Evolutionary conservation across 768 basidiomycete species (phyloP).

Genomic region (Hericium rajendrae): DNA sequence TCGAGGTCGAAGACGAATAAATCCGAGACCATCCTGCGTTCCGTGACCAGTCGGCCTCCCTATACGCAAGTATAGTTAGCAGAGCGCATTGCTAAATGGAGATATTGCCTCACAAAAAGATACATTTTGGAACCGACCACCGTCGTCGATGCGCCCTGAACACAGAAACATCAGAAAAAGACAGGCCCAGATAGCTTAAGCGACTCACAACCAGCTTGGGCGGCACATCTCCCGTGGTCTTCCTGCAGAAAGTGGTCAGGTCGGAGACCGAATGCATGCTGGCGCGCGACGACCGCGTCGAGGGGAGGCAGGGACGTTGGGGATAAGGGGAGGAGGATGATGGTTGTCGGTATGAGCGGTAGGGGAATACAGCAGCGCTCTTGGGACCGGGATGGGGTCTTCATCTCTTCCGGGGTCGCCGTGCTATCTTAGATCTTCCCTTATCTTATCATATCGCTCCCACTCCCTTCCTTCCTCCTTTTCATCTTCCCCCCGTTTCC

Average conservation of each 20-base stretch:
- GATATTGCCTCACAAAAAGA: conserved; percentile 57
- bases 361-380: background rate
- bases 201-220: conserved; percentile 68
- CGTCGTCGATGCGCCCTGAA: conserved; percentile 82
- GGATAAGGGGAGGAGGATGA: background rate
- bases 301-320: conserved; percentile 5
- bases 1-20: conserved; percentile 85
- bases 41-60: conserved; percentile 84
- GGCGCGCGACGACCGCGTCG: conserved; percentile 1
- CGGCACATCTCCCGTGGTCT: conserved; percentile 79
- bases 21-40: conserved; percentile 82
- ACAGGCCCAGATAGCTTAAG: conserved; percentile 20
- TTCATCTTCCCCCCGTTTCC: too few relatives aligned
- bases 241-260: conserved; percentile 77
- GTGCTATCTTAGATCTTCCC: background rate
- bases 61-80: conserved; percentile 19
- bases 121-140: conserved; percentile 83
- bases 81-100: background rate
- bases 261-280: conserved; percentile 79
- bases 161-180: background rate
- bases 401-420: background rate
- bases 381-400: background rate
- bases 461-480: too few relatives aligned
- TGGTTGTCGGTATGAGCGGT: background rate
- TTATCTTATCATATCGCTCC: background rate